Evolutionary conservation across 352 stramenopile genomes (phyloP).

Genomic region (Phytophthora sansomeana): DNA sequence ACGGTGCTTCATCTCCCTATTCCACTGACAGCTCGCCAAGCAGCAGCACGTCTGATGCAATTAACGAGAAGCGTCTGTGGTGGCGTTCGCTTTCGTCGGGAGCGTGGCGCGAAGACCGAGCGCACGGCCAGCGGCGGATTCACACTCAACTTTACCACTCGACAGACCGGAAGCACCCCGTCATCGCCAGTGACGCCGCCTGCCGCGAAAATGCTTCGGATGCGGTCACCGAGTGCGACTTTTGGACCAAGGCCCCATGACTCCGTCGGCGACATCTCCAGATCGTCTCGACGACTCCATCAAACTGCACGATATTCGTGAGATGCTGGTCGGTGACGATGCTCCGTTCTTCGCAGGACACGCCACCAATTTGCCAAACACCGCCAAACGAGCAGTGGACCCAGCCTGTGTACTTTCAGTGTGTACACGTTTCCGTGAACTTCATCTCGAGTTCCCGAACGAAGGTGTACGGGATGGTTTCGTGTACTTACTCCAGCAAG

Average conservation of each 20-base stretch:
- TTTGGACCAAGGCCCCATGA: conserved; percentile 17
- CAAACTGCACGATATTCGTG: conserved; percentile 63
- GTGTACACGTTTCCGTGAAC: conserved; percentile 63
- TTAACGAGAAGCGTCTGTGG: conserved; percentile 76
- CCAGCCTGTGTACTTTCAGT: conserved; percentile 66
- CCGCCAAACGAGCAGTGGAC: conserved; percentile 63
- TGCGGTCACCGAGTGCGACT: conserved; percentile 16
- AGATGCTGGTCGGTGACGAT: conserved; percentile 53
- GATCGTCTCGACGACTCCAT: conserved; percentile 69
- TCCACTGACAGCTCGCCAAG: conserved; percentile 37
- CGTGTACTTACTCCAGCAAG: conserved; percentile 71
- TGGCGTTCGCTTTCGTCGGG: conserved; percentile 74
- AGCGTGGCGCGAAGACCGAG: conserved; percentile 61
- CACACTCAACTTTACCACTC: conserved; percentile 55
- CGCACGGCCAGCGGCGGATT: conserved; percentile 72
- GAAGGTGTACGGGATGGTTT: conserved; percentile 76
- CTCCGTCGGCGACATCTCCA: conserved; percentile 26
- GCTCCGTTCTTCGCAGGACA: conserved; percentile 67
- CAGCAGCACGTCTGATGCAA: conserved; percentile 52
- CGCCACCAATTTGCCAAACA: conserved; percentile 50
- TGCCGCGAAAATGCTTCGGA: conserved; percentile 21
- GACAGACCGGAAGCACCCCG: conserved; percentile 43
- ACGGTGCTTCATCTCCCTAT: conserved; percentile 29
- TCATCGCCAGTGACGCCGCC: conserved; percentile 39
- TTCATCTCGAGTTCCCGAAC: conserved; percentile 78